Conservation (phyloP, 1,284 basidiomycete genomes). For the Malassezia restricta region DNA sequence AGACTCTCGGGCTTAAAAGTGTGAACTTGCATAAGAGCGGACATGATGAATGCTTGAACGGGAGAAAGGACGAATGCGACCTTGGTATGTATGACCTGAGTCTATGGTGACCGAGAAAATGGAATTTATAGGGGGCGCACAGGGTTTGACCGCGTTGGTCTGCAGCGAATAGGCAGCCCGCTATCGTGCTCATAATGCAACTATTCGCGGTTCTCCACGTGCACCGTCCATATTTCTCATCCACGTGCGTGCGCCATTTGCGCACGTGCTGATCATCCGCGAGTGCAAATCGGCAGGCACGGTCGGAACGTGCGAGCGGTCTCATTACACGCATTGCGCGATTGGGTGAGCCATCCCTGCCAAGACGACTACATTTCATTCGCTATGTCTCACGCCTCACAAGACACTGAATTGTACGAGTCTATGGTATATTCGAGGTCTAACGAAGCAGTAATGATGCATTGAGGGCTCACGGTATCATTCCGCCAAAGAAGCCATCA, state of each 20-base stretch:
- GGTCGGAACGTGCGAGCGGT: too few relatives aligned
- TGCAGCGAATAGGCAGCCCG: too few relatives aligned
- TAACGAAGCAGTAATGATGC: slow-evolving; percentile 32
- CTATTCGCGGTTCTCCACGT: too few relatives aligned
- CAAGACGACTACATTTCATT: background rate
- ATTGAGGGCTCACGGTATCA: slow-evolving; percentile 39
- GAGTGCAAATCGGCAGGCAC: background rate
- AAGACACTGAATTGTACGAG: slow-evolving; percentile 39
- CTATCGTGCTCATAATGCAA: too few relatives aligned
- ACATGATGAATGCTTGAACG: background rate
- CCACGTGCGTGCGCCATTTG: background rate
- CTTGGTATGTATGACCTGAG: too few relatives aligned
- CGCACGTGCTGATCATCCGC: background rate
- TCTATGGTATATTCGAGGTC: background rate
- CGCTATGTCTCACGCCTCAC: background rate
- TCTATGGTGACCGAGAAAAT: too few relatives aligned
- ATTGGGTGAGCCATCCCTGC: too few relatives aligned
- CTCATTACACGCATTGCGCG: too few relatives aligned
- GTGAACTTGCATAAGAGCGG: background rate
- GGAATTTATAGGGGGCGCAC: too few relatives aligned
- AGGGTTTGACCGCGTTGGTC: too few relatives aligned
- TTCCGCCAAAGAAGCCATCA: slow-evolving; percentile 39
- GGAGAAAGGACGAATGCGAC: background rate
- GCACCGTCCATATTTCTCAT: background rate
- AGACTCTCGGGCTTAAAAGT: slow-evolving; percentile 6